Percentiles rank a stretch among this genome's conserved stretches.
phyloP scores from a whole-genome alignment of 2,329 filamentous ascomycete species.

The Arthroderma sp. region DNA sequence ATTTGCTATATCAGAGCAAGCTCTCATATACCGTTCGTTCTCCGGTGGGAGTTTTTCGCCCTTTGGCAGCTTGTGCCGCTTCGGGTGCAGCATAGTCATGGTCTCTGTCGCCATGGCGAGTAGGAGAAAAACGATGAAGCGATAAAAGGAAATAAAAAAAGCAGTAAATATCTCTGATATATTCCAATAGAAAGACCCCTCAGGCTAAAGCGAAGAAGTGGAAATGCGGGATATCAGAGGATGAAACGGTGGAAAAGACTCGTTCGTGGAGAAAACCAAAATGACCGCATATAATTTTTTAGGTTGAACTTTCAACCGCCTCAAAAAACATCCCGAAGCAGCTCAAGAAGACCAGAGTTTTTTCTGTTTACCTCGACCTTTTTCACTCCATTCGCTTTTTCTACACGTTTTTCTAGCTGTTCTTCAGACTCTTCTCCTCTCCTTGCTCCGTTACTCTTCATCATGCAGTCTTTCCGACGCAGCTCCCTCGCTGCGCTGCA shows the following conservation, averaged over 20 bases:
- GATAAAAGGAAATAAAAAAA: neutral
- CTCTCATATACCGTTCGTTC: conserved; percentile 85
- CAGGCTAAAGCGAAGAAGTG: neutral
- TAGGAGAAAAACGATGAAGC: neutral
- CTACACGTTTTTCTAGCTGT: neutral
- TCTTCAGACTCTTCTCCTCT: conserved; percentile 11
- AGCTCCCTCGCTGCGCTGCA: conserved; percentile 56
- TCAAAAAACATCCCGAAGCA: no score
- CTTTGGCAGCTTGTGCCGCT: conserved; percentile 46
- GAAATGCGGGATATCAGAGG: no score
- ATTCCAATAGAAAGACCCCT: neutral
- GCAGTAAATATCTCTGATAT: neutral
- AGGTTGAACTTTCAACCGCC: no score
- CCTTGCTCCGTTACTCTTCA: conserved; percentile 7
- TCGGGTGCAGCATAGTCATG: conserved; percentile 40
- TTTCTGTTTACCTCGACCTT: no score
- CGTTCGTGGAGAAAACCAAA: no score
- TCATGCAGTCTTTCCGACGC: conserved; percentile 76
- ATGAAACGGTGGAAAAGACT: no score
- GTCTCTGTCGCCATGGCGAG: conserved; percentile 46
- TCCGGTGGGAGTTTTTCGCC: conserved; percentile 67
- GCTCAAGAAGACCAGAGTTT: no score
- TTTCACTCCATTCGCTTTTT: no score
- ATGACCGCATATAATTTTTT: no score
- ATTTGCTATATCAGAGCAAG: conserved; percentile 90